Base-by-base conservation (phyloP, 257 asterid genomes). In the Solanum tacnaense region DNA sequence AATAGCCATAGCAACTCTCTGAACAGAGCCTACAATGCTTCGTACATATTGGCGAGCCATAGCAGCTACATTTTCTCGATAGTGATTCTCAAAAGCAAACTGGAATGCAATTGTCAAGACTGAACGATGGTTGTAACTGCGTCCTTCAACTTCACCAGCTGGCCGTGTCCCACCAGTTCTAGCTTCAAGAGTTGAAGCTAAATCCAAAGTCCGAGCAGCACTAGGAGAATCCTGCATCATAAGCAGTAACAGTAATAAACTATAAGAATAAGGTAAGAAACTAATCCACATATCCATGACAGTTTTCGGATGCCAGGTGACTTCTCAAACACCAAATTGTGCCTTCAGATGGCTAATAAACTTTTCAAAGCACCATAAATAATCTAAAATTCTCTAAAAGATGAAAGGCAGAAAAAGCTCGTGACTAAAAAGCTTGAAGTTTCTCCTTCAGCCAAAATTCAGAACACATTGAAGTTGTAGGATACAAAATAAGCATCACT, bases 41-140 rank as follows among this genome's bases (percentile, higher is more conserved):
- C 98, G 93, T 9, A 97, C 94, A 83, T 97, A 97, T 35, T 97
- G 99, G 34, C 98, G 96, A 49, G 99, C 99, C 99, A 97, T 97
- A 41, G 93, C 96, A 87, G 98, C 98, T 16, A 97, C 98, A 35
- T 95, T 93, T 79, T 97, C 99, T 75, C 91, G 94, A 88, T 92
- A 93, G 91, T 97, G 98, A 90, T 87, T 92, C 88, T 94, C 99
- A 87, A 95, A 96, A 35, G 96, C 90, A 92, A 97, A 97, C 96
- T 97, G 99, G 89, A 97, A 97, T 0, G 99, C 99, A 20, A 97
- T 97, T 34, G 98, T 97, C 91, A 97, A 87, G 67, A 97, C 98
- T 15, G 99, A 96, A 92, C 98, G 91, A 31, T 90, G 90, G 68
- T 91, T 95, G 88, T 93, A 95, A 89, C 81, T 91, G 85, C 86